Evolutionary conservation across 768 basidiomycete species (phyloP).

Genomic region (Podaxis sp.): DNA sequence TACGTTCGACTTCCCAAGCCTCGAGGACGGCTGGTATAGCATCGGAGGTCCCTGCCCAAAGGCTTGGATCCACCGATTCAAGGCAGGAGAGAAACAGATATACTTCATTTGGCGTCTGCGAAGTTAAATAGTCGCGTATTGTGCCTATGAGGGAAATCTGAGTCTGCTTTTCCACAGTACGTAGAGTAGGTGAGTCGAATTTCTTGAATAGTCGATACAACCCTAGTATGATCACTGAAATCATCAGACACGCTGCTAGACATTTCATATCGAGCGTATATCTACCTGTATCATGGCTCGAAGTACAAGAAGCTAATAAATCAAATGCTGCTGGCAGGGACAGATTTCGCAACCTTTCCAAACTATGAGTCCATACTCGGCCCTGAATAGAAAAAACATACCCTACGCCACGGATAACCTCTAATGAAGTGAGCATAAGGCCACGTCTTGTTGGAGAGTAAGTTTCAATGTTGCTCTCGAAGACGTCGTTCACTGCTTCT

Average conservation of each 20-base stretch:
- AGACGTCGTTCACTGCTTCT: conserved; percentile 1
- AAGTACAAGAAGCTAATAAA: background rate
- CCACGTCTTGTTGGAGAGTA: background rate
- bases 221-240: conserved; percentile 27
- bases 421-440: background rate
- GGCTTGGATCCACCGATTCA: conserved; percentile 45
- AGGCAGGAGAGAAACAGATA: conserved; percentile 68
- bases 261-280: background rate
- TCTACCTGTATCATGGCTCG: background rate
- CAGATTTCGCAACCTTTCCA: background rate
- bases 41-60: conserved; percentile 66
- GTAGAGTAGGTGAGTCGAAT: conserved; percentile 23
- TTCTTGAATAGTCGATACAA: conserved; percentile 32
- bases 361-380: background rate
- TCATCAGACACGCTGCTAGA: background rate
- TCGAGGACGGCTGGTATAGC: conserved; percentile 53
- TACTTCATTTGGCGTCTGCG: conserved; percentile 52
- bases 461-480: background rate
- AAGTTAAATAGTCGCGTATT: conserved; percentile 57
- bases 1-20: conserved; percentile 66
- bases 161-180: conserved; percentile 20
- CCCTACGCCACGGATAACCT: conserved; percentile 1
- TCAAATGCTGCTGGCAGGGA: conserved; percentile 5
- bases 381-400: background rate
- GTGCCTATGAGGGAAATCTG: conserved; percentile 33